A percentile compares a stretch with the other conserved stretches of the same genome.
Evolutionary conservation across 768 basidiomycete genomes (phyloP).

Genomic region (Phanerodontia chrysosporium): DNA sequence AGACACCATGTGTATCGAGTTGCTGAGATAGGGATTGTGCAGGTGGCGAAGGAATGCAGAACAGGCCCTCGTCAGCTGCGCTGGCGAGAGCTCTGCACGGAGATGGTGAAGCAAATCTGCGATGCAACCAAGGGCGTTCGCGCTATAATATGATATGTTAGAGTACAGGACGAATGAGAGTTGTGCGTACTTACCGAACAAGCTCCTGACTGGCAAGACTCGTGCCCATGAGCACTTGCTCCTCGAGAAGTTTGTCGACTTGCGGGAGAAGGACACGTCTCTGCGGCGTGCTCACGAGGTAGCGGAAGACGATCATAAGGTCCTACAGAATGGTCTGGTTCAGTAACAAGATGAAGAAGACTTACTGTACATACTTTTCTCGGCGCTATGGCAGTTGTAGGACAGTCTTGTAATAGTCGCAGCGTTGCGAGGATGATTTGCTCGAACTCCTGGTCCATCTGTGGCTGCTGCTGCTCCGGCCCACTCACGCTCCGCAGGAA

Average conservation of each 20-base stretch:
- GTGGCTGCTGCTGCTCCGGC: neutral
- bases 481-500: constrained; percentile 60
- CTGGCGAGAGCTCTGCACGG: constrained; percentile 70
- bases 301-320: constrained; percentile 86
- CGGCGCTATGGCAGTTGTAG: constrained; percentile 74
- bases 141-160: constrained; percentile 34
- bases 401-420: constrained; percentile 91
- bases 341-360: neutral
- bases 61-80: constrained; percentile 74
- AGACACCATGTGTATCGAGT: constrained; percentile 82
- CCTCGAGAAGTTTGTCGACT: constrained; percentile 87
- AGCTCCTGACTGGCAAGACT: constrained; percentile 83
- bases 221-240: constrained; percentile 82
- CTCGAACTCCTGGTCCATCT: constrained; percentile 49
- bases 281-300: constrained; percentile 77
- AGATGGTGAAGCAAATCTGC: constrained; percentile 94
- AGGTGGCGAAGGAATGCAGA: constrained; percentile 84
- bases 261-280: constrained; percentile 75
- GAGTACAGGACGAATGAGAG: neutral
- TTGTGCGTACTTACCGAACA: constrained; percentile 49
- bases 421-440: constrained; percentile 75
- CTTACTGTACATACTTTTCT: constrained; percentile 59
- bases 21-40: constrained; percentile 81
- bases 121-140: constrained; percentile 80
- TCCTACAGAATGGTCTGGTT: constrained; percentile 50